A percentile compares a stretch with the other conserved stretches of the same genome.
phyloP scores from a whole-genome alignment of 192 early-diverging fungal genomes.

The Spizellomyces punctatus region DNA sequence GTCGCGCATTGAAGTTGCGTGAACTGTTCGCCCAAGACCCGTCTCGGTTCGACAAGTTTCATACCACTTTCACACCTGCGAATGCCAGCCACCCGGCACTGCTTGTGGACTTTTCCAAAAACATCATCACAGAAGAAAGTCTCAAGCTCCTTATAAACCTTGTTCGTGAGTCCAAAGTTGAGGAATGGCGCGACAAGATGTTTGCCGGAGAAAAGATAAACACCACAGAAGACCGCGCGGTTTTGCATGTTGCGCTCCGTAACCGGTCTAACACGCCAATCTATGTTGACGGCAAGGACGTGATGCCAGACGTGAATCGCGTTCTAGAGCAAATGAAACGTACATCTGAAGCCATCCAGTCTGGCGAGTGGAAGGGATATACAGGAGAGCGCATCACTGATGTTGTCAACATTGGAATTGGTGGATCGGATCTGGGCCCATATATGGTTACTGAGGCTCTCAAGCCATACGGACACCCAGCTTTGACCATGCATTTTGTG shows the following conservation, averaged over 20 bases:
- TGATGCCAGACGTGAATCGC: constrained; percentile 92
- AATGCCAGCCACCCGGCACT: constrained; percentile 60
- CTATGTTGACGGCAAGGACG: constrained; percentile 83
- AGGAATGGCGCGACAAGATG: constrained; percentile 89
- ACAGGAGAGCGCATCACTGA: constrained; percentile 93
- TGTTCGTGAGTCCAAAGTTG: constrained; percentile 81
- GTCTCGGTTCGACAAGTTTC: constrained; percentile 78
- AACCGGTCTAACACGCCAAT: constrained; percentile 84
- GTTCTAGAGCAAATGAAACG: constrained; percentile 93
- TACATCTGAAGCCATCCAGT: constrained; percentile 81
- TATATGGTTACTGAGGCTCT: constrained; percentile 99
- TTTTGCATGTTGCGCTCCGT: constrained; percentile 93
- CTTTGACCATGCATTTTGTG: constrained; percentile 90
- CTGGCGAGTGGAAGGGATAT: constrained; percentile 94
- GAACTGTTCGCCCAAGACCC: constrained; percentile 78
- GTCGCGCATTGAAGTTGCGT: constrained; percentile 75
- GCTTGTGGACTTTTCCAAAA: constrained; percentile 96
- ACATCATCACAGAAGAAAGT: constrained; percentile 83
- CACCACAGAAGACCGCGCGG: constrained; percentile 94
- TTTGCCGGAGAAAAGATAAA: constrained; percentile 95
- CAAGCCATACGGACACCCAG: constrained; percentile 84
- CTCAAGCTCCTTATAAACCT: constrained; percentile 79
- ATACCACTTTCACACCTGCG: constrained; percentile 64
- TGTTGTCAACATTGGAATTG: constrained; percentile 98
- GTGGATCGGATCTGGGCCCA: constrained; percentile 96